Conservation (phyloP, 1,139 yeast species). For the Candida pseudoviswanathii region DNA sequence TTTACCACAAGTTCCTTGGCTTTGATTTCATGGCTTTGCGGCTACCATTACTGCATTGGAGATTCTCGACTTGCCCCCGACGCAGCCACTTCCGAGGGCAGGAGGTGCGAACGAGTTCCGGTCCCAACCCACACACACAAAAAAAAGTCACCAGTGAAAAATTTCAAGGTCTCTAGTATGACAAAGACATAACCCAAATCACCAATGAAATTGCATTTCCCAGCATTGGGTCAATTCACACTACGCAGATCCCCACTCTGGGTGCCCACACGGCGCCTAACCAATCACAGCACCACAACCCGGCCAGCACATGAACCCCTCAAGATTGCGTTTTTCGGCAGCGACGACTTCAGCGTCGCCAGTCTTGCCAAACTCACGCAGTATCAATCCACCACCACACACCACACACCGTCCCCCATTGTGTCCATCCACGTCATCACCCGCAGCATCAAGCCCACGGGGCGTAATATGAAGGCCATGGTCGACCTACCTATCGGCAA, state of each 20-base stretch:
- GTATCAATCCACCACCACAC: constrained; percentile 21
- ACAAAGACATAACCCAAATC: too few species aligned
- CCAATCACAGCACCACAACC: not conserved
- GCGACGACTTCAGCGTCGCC: constrained; percentile 71
- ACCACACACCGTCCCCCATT: constrained; percentile 26
- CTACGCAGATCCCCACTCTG: not conserved
- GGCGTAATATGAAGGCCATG: constrained; percentile 54
- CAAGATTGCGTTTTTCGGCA: constrained; percentile 72
- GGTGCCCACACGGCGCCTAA: not conserved
- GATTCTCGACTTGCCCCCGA: too few species aligned
- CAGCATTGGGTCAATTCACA: not conserved
- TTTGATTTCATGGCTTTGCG: too few species aligned
- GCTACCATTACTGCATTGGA: too few species aligned
- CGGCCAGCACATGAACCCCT: constrained; percentile 12
- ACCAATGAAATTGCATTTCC: too few species aligned
- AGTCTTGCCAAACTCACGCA: constrained; percentile 52
- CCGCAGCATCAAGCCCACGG: constrained; percentile 68
- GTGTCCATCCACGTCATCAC: constrained; percentile 56
- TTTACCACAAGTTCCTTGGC: too few species aligned
- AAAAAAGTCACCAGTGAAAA: too few species aligned
- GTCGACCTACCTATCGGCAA: constrained; percentile 60
- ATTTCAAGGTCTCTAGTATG: too few species aligned
- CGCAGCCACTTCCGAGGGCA: too few species aligned
- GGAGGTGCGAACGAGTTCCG: too few species aligned
- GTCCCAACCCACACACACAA: too few species aligned